These are phyloP conservation scores for Lagenidium giganteum DNA, from an alignment of 352 stramenopile species.

Conservation along the genomic window DNA sequence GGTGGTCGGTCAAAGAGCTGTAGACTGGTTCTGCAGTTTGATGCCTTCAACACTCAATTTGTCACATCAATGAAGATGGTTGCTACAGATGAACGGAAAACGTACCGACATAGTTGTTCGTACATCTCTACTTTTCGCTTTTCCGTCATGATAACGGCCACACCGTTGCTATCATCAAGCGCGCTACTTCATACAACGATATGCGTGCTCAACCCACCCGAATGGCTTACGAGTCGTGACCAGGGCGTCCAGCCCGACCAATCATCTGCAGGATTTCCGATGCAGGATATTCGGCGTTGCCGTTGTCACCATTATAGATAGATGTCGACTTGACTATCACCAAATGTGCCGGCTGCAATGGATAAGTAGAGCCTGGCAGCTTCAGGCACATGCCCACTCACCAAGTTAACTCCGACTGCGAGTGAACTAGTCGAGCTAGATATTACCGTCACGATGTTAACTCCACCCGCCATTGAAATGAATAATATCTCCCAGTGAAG, in stretches of 20 bases:
- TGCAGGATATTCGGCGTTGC: conserved; percentile 21
- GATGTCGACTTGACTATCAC: conserved; percentile 37
- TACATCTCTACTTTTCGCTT: conserved; percentile 15
- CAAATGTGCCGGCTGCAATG: conserved; percentile 25
- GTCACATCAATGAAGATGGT: conserved; percentile 10
- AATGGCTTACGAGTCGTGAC: conserved; percentile 25
- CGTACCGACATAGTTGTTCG: conserved; percentile 18
- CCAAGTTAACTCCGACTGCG: conserved; percentile 37
- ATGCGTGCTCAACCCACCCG: conserved; percentile 15
- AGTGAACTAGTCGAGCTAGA: conserved; percentile 32
- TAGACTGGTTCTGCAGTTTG: too few relatives aligned
- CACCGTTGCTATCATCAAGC: conserved; percentile 6
- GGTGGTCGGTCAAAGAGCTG: too few relatives aligned
- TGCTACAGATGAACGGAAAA: conserved; percentile 2
- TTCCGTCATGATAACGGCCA: conserved; percentile 25
- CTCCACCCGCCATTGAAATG: neutral
- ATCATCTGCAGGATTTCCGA: conserved; percentile 35
- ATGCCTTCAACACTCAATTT: too few relatives aligned
- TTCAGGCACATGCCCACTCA: conserved; percentile 4
- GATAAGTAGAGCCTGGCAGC: neutral
- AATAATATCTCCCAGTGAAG: neutral
- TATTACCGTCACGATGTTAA: too few relatives aligned
- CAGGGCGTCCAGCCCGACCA: conserved; percentile 26
- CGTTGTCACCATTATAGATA: conserved; percentile 21
- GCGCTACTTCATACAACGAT: neutral